A percentile compares a stretch with the other conserved stretches of the same genome.
Evolutionary conservation across 2,329 filamentous ascomycete species (phyloP).

Genomic region (Monilinia polystroma): DNA sequence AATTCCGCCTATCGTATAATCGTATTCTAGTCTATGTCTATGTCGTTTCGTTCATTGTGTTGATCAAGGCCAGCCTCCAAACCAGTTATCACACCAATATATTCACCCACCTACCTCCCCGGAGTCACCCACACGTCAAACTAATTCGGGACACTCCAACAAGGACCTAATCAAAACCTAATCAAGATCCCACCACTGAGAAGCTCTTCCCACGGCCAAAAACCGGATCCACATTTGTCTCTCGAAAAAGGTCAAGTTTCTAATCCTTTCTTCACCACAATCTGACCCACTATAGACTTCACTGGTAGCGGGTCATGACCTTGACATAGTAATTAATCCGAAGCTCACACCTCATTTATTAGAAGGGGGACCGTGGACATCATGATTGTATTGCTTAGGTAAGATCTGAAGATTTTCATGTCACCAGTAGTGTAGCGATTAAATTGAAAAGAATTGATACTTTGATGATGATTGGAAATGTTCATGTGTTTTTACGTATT

Average conservation of each 20-base stretch:
- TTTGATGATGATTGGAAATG: too few species aligned
- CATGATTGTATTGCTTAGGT: conserved; percentile 12
- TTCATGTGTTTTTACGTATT: neutral
- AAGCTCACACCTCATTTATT: neutral
- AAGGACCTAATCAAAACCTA: neutral
- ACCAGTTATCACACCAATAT: neutral
- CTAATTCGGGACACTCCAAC: neutral
- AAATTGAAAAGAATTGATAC: too few species aligned
- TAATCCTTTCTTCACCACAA: neutral
- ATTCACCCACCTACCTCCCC: neutral
- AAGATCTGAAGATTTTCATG: neutral
- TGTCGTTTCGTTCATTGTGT: neutral
- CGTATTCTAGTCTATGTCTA: neutral
- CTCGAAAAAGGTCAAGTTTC: neutral
- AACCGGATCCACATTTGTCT: conserved; percentile 3
- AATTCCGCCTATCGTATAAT: conserved; percentile 5
- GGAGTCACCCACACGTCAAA: conserved; percentile 8
- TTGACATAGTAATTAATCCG: conserved; percentile 11
- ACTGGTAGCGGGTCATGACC: conserved; percentile 1
- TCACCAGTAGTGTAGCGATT: too few species aligned
- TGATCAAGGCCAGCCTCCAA: neutral
- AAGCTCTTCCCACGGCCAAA: neutral
- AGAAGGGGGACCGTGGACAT: neutral
- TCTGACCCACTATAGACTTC: neutral
- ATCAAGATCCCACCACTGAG: neutral